These are phyloP conservation scores for Schizochytrium sp. DNA, from an alignment of 108 stramenopile species.

Conservation along the genomic window DNA sequence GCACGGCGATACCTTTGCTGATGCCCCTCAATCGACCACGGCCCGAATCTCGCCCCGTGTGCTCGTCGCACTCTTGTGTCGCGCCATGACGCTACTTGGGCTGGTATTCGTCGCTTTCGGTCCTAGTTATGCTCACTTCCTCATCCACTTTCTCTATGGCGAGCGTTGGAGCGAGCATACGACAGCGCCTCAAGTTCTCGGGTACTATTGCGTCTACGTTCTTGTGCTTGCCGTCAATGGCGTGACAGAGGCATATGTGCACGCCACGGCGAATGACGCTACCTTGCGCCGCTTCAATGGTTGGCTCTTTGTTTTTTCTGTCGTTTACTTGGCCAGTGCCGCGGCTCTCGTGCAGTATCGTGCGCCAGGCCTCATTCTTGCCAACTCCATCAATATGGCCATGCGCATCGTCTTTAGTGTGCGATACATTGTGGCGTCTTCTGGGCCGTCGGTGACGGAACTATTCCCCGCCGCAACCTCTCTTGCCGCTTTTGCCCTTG, in stretches of 20 bases:
- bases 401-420: neutral
- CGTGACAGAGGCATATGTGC: constrained; percentile 2
- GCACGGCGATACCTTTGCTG: neutral
- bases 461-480: neutral
- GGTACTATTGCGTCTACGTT: neutral
- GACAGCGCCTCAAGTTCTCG: neutral
- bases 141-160: neutral
- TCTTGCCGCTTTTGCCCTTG: neutral
- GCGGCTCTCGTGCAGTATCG: neutral
- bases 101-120: neutral
- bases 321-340: neutral
- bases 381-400: neutral
- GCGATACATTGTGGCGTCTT: neutral
- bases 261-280: neutral
- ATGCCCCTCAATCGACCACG: neutral
- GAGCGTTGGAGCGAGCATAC: neutral
- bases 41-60: neutral
- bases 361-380: neutral
- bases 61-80: neutral
- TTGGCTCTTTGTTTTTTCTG: neutral
- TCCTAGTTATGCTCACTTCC: neutral
- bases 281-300: neutral
- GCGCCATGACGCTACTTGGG: neutral
- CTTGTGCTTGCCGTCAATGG: neutral
- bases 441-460: neutral